These are phyloP conservation scores for Chaetomium strumarium DNA, from an alignment of 2,329 filamentous ascomycete species.

Conservation along the genomic window DNA sequence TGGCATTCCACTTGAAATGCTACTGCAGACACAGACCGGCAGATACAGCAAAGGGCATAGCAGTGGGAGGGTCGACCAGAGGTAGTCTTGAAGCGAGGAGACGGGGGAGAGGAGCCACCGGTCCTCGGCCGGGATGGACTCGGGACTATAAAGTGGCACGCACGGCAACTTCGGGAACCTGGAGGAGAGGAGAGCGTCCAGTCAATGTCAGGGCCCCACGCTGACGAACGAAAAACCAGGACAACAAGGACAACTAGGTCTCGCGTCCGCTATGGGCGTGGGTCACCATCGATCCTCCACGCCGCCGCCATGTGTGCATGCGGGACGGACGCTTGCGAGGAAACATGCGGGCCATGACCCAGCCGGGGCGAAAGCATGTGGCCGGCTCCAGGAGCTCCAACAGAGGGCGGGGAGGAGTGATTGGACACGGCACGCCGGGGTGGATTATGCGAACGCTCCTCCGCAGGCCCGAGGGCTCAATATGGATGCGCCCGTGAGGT, in stretches of 20 bases:
- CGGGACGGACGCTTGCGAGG: constrained; percentile 2
- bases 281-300: not conserved
- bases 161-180: constrained; percentile 6
- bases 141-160: constrained; percentile 19
- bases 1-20: constrained; percentile 60
- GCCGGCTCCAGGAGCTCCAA: not conserved
- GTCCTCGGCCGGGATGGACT: constrained; percentile 19
- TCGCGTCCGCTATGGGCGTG: not conserved
- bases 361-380: not conserved
- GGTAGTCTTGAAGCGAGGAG: constrained; percentile 3
- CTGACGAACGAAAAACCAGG: constrained; percentile 1
- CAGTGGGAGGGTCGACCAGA: not conserved
- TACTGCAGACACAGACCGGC: not conserved
- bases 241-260: too few species aligned
- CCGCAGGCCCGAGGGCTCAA: constrained; percentile 30
- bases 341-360: constrained; percentile 2
- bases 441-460: constrained; percentile 26
- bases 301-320: constrained; percentile 13
- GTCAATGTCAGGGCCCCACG: constrained; percentile 9
- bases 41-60: not conserved
- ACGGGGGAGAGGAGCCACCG: constrained; percentile 10
- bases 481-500: constrained; percentile 24
- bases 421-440: constrained; percentile 22
- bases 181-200: constrained; percentile 2
- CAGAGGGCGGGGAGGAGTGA: constrained; percentile 8